phyloP scores from a whole-genome alignment of 2,329 filamentous ascomycete genomes.

The Lojkania enalia region DNA sequence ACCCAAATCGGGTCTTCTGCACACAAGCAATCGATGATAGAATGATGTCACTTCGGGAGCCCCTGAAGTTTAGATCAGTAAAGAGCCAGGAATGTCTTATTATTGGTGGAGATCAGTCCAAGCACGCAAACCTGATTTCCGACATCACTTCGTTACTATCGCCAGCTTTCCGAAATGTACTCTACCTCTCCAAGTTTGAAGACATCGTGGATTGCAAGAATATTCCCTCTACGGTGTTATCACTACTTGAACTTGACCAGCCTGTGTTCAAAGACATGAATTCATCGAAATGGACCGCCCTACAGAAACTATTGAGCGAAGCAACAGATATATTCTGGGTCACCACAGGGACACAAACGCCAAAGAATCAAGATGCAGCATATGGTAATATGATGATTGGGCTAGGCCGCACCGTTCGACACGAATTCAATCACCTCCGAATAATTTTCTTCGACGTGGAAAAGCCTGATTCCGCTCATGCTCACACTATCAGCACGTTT shows the following conservation, averaged over 20 bases:
- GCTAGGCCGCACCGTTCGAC: conserved; percentile 7
- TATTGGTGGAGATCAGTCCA: background rate
- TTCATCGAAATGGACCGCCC: background rate
- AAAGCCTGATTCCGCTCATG: background rate
- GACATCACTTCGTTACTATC: background rate
- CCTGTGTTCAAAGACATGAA: conserved; percentile 11
- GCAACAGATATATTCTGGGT: conserved; percentile 23
- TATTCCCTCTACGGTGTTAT: conserved; percentile 11
- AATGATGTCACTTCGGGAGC: conserved; percentile 10
- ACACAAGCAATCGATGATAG: conserved; percentile 10
- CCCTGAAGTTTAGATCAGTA: background rate
- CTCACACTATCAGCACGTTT: conserved; percentile 1
- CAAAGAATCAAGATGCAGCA: background rate
- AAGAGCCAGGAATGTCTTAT: conserved; percentile 5
- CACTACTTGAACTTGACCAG: conserved; percentile 11
- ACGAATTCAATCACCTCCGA: conserved; percentile 15
- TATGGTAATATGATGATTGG: conserved; percentile 16
- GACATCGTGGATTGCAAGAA: background rate
- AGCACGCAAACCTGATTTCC: background rate
- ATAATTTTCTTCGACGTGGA: conserved; percentile 14
- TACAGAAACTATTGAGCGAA: conserved; percentile 10
- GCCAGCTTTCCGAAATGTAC: background rate
- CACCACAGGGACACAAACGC: conserved; percentile 5
- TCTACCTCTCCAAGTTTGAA: background rate
- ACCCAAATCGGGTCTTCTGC: conserved; percentile 7